These are phyloP conservation scores for Bipolaris sorokiniana DNA, from an alignment of 2,329 filamentous ascomycete genomes.

Conservation along the genomic window DNA sequence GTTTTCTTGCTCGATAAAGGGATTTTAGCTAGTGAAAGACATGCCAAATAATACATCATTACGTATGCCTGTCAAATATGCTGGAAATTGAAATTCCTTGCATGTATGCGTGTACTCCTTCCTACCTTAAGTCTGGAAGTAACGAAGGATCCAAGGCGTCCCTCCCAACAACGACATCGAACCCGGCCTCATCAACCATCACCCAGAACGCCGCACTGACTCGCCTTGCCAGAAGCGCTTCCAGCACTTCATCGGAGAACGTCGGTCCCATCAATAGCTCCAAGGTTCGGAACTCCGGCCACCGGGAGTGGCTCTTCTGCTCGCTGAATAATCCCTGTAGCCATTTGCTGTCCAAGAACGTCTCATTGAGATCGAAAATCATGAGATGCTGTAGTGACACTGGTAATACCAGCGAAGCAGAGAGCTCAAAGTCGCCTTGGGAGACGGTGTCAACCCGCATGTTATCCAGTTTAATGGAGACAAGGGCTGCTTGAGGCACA, in stretches of 20 bases:
- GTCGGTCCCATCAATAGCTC: slow-evolving; percentile 13
- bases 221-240: neutral
- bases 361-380: slow-evolving; percentile 17
- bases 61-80: too few species aligned
- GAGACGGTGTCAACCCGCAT: slow-evolving; percentile 17
- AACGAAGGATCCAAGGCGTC: neutral
- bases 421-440: slow-evolving; percentile 19
- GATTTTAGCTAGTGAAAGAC: too few species aligned
- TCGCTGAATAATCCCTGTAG: slow-evolving; percentile 13
- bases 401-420: slow-evolving; percentile 10
- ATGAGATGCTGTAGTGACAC: slow-evolving; percentile 13
- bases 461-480: slow-evolving; percentile 23
- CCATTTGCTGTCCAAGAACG: slow-evolving; percentile 12
- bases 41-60: too few species aligned
- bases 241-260: neutral
- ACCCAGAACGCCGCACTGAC: neutral
- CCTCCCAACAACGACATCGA: neutral
- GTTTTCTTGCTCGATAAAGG: too few species aligned
- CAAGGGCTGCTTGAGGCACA: slow-evolving; percentile 20
- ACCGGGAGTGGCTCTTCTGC: slow-evolving; percentile 2
- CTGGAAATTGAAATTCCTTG: too few species aligned
- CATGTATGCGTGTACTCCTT: too few species aligned
- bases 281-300: slow-evolving; percentile 8
- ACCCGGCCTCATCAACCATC: neutral
- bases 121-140: too few species aligned